Evolutionary conservation across 1,284 basidiomycete species (phyloP).

Genomic region (Pisolithus thermaeus): DNA sequence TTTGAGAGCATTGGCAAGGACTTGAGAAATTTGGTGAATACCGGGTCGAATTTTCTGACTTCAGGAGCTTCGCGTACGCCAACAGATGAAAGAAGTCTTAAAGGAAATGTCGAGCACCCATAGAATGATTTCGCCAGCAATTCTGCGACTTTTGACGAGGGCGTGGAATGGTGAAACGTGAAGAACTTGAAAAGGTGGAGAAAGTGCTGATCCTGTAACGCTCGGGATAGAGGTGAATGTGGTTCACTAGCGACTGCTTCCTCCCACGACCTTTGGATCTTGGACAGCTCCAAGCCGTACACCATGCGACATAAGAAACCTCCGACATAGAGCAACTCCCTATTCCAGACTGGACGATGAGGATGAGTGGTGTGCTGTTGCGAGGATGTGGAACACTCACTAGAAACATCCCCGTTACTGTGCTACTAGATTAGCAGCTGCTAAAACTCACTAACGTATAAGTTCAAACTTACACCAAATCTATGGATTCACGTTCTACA

Average conservation of each 20-base stretch:
- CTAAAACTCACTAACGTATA: neutral
- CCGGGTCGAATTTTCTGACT: too few species aligned
- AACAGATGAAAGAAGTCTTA: conserved; percentile 38
- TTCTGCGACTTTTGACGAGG: conserved; percentile 79
- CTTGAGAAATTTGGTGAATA: too few species aligned
- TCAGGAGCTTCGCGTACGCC: too few species aligned
- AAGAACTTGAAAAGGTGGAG: conserved; percentile 89
- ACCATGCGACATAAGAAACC: conserved; percentile 78
- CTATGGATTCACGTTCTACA: conserved; percentile 93
- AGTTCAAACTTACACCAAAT: conserved; percentile 60
- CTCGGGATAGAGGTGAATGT: conserved; percentile 33
- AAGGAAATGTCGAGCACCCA: conserved; percentile 44
- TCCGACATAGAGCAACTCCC: conserved; percentile 79
- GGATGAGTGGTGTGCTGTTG: neutral
- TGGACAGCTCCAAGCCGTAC: conserved; percentile 81
- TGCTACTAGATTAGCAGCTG: conserved; percentile 6
- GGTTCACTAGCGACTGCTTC: conserved; percentile 7
- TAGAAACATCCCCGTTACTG: conserved; percentile 71
- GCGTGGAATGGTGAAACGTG: conserved; percentile 83
- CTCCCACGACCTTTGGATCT: conserved; percentile 52
- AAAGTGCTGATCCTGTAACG: conserved; percentile 54
- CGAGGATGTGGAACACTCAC: conserved; percentile 33
- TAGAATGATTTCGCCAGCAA: conserved; percentile 83
- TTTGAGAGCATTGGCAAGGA: too few species aligned
- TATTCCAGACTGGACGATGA: conserved; percentile 70